Conservation (phyloP, 2,329 filamentous ascomycete genomes). For the Endoconidiophora polonica region DNA sequence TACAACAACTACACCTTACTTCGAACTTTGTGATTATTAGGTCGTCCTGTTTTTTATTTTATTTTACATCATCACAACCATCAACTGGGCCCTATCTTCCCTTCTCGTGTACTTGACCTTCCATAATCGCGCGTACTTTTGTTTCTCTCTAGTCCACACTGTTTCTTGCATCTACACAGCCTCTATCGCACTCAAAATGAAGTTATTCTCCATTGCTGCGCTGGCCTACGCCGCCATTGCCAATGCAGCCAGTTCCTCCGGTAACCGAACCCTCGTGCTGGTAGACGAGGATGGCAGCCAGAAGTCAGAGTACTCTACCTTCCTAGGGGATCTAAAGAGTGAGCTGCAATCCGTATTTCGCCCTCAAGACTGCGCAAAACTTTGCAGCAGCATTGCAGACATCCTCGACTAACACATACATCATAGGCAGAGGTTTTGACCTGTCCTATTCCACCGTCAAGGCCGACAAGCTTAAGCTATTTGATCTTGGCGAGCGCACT, state of each 20-base stretch:
- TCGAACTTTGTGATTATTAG: not conserved
- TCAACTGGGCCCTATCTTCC: too few relatives aligned
- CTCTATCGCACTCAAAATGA: slow-evolving; percentile 37
- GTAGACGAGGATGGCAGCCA: slow-evolving; percentile 60
- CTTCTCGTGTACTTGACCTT: slow-evolving; percentile 4
- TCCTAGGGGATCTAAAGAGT: slow-evolving; percentile 59
- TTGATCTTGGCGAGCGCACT: slow-evolving; percentile 68
- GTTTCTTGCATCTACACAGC: slow-evolving; percentile 12
- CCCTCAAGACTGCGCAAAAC: slow-evolving; percentile 12
- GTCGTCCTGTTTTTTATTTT: not conserved
- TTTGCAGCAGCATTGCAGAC: not conserved
- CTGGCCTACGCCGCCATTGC: slow-evolving; percentile 49
- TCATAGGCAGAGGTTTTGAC: slow-evolving; percentile 62
- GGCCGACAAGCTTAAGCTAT: slow-evolving; percentile 58
- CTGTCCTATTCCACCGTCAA: slow-evolving; percentile 73
- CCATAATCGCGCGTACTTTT: slow-evolving; percentile 7
- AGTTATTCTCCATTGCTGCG: slow-evolving; percentile 55
- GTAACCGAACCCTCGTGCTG: slow-evolving; percentile 68
- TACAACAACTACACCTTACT: not conserved
- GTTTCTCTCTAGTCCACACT: slow-evolving; percentile 11
- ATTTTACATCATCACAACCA: not conserved
- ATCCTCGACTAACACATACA: slow-evolving; percentile 1
- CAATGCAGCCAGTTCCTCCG: slow-evolving; percentile 62
- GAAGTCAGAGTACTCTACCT: slow-evolving; percentile 67
- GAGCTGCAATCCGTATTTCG: slow-evolving; percentile 18